phyloP scores from a whole-genome alignment of 116 monocot genomes.

The Cymodocea nodosa region DNA sequence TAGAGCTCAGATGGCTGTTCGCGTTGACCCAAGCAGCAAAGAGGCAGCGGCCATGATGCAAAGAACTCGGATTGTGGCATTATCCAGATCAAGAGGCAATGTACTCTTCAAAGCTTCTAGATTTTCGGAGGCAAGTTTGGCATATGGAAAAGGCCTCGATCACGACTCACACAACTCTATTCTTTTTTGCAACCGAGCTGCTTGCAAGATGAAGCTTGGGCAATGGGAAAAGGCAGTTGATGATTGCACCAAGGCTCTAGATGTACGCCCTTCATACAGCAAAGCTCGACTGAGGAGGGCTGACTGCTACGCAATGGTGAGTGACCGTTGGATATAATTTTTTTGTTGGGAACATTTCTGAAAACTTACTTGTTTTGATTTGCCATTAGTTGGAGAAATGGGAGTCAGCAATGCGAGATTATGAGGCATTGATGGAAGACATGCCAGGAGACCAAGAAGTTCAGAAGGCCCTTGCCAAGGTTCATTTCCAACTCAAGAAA shows the following conservation, averaged over 20 bases:
- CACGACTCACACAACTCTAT: conserved; percentile 35
- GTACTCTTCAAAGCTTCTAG: conserved; percentile 34
- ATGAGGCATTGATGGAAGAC: conserved; percentile 25
- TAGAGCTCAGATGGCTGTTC: conserved; percentile 19
- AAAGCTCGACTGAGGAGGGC: conserved; percentile 56
- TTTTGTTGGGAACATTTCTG: too few relatives aligned
- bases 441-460: conserved; percentile 34
- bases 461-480: conserved; percentile 14
- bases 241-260: conserved; percentile 34
- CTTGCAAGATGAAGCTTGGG: conserved; percentile 31
- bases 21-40: conserved; percentile 33
- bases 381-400: conserved; percentile 25
- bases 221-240: conserved; percentile 40
- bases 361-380: background rate
- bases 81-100: conserved; percentile 34
- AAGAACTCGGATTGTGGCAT: conserved; percentile 17
- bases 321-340: background rate
- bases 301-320: conserved; percentile 69
- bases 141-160: conserved; percentile 33
- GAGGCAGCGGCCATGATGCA: conserved; percentile 16
- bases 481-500: conserved; percentile 10
- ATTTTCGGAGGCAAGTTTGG: conserved; percentile 25
- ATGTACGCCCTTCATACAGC: conserved; percentile 25
- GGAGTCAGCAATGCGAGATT: conserved; percentile 32
- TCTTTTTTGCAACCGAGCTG: conserved; percentile 44